Evolutionary conservation across 73 alveolate species (phyloP).

Genomic region (Paramecium primaurelia): DNA sequence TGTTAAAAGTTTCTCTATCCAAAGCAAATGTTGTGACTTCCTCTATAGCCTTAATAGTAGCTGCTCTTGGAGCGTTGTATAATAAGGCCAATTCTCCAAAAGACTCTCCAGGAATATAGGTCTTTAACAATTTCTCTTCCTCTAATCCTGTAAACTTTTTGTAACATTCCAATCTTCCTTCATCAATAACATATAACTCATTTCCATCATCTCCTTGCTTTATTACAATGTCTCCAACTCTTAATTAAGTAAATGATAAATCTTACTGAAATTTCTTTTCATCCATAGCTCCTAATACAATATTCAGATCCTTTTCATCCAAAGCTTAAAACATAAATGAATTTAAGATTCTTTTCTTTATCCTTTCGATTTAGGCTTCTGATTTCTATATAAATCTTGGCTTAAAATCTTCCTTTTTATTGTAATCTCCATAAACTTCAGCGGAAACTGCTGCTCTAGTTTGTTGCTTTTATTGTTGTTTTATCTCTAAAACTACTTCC

Average conservation of each 20-base stretch:
- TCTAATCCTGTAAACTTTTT: constrained; percentile 22
- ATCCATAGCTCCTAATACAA: constrained; percentile 77
- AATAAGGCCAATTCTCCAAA: constrained; percentile 86
- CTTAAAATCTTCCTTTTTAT: constrained; percentile 72
- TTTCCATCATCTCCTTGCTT: constrained; percentile 94
- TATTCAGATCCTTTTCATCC: constrained; percentile 66
- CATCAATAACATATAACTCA: constrained; percentile 84
- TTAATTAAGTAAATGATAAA: background rate
- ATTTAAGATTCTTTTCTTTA: constrained; percentile 53
- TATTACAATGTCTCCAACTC: constrained; percentile 76
- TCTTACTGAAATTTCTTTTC: constrained; percentile 44
- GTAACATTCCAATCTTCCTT: constrained; percentile 83
- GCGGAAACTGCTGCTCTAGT: constrained; percentile 75
- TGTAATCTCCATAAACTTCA: constrained; percentile 74
- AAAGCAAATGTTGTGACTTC: constrained; percentile 71
- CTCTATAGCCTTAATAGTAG: constrained; percentile 70
- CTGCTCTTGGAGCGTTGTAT: constrained; percentile 85
- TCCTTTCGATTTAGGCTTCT: constrained; percentile 59
- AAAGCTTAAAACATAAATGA: constrained; percentile 72
- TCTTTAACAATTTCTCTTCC: constrained; percentile 64
- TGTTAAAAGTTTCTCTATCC: constrained; percentile 78
- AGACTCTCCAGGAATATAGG: constrained; percentile 71
- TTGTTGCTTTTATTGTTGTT: constrained; percentile 9
- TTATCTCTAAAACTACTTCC: constrained; percentile 17
- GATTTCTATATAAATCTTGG: constrained; percentile 67